Evolutionary conservation across 805 yeast genomes (phyloP).

Genomic region (Deakozyma indianensis): DNA sequence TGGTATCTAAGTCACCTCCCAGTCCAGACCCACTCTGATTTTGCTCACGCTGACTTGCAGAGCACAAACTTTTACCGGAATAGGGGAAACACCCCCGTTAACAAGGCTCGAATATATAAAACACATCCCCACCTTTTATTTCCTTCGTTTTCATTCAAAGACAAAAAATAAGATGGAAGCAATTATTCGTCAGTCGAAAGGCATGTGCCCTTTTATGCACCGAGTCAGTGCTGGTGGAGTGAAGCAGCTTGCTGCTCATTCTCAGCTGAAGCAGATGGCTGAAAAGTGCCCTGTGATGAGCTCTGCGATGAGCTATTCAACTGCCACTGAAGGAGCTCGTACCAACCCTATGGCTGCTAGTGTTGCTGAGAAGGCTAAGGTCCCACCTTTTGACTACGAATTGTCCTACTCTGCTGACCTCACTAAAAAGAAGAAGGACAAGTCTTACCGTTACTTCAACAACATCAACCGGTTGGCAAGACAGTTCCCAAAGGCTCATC

Average conservation of each 20-base stretch:
- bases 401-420: slow-evolving; percentile 57
- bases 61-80: too few relatives aligned
- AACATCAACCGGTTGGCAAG: slow-evolving; percentile 91
- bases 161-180: too few relatives aligned
- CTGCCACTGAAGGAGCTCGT: slow-evolving; percentile 26
- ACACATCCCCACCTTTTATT: too few relatives aligned
- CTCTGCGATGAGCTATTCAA: slow-evolving; percentile 40
- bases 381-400: slow-evolving; percentile 45
- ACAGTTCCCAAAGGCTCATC: slow-evolving; percentile 89
- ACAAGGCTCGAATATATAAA: too few relatives aligned
- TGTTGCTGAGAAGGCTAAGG: slow-evolving; percentile 19
- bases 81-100: too few relatives aligned
- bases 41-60: too few relatives aligned
- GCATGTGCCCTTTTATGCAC: slow-evolving; percentile 73
- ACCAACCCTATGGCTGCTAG: slow-evolving; percentile 9
- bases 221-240: slow-evolving; percentile 41
- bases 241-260: slow-evolving; percentile 34
- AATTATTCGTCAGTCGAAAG: slow-evolving; percentile 59
- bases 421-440: slow-evolving; percentile 63
- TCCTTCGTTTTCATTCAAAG: too few relatives aligned
- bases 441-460: slow-evolving; percentile 91
- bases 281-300: slow-evolving; percentile 84
- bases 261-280: slow-evolving; percentile 41
- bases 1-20: too few relatives aligned
- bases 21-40: too few relatives aligned